Evolutionary conservation across 495 filamentous ascomycete genomes (phyloP), one percentile per base, ranked within the genome.

Genomic region (Friedmanniomyces simplex): DNA sequence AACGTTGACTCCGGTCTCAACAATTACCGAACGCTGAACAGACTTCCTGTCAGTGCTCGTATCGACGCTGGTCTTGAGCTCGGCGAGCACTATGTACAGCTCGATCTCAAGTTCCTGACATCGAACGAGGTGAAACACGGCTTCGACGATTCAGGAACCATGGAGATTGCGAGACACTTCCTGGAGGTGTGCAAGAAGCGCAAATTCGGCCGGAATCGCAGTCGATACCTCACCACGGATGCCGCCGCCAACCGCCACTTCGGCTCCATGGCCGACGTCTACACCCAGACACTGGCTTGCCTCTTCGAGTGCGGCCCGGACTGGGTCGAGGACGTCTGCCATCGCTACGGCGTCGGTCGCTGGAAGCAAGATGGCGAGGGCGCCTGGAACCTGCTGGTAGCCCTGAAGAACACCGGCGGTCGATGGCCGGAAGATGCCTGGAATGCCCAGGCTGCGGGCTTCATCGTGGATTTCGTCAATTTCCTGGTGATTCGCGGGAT

Each of bases 211-310:
- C 61, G 61, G 24, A 63, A 63, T 43, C 56, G 61, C 16, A 14
- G 26, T 1, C 56, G 61, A 16, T 63, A 63, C 46, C 57, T 63
- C 30, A 47, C 57, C 25, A 41, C 16, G 2, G 61, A 63, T 52
- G 21, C 36, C 1, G 21, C 56, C 1, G 16, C 50, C 20, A 60
- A 59, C 42, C 30, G 36, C n/a, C 57, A 57, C 41, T 67, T 67
- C 32, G 55, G 63, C 43, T 48, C 49, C 7, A 64, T 69, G 61
- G 32, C 50, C 11, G 63, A 67, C 22, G 56, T 68, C 18, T 69
- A 68, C 55, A 52, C 48, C 20, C 59, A 66, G 36, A 67, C 67
- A 1, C 60, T 69, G 3, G 61, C 63, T 2, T 66, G 65, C 50
- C 37, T 49, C 1, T 63, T 66, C 62, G 63, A 65, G 20, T 66